Base-by-base conservation (phyloP, 148 eudicot genomes). In the Simmondsia chinensis region DNA sequence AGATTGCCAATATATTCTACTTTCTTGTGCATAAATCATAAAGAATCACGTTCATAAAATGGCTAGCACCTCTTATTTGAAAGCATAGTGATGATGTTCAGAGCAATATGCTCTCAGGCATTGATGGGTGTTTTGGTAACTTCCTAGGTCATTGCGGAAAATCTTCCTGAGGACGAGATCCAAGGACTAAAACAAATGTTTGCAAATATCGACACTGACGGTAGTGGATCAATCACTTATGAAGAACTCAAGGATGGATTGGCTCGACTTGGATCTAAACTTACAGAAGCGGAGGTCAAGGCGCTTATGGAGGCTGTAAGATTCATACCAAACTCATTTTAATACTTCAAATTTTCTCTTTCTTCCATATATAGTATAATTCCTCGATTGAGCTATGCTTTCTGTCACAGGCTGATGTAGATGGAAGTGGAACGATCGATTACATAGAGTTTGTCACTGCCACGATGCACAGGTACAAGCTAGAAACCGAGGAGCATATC, bases 291-390 rank as follows among this genome's bases (percentile, higher is more conserved):
- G 16, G 96, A 82, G 82, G 96, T 76, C 16, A 69, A 71, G 73
- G 93, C 84, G 36, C 79, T 87, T 26, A 82, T 82, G 94, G 96
- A 87, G 61, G 94, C 96, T 30, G 96, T 87, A 82, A 62, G 87
- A 51, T 14, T 43, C 14, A n/a, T n/a, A n/a, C n/a, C n/a, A n/a
- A n/a, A n/a, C n/a, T n/a, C n/a, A n/a, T n/a, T n/a, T n/a, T n/a
- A n/a, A n/a, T n/a, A n/a, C n/a, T n/a, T n/a, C n/a, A n/a, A n/a
- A n/a, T n/a, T n/a, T n/a, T n/a, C n/a, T n/a, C n/a, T n/a, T n/a
- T n/a, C n/a, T n/a, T n/a, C n/a, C n/a, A n/a, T n/a, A n/a, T n/a
- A n/a, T n/a, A n/a, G n/a, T n/a, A n/a, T n/a, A n/a, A n/a, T n/a
- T n/a, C n/a, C n/a, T n/a, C n/a, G n/a, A n/a, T n/a, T n/a, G n/a